Evolutionary conservation across 805 yeast genomes (phyloP).

Genomic region (Starmerella geochares): DNA sequence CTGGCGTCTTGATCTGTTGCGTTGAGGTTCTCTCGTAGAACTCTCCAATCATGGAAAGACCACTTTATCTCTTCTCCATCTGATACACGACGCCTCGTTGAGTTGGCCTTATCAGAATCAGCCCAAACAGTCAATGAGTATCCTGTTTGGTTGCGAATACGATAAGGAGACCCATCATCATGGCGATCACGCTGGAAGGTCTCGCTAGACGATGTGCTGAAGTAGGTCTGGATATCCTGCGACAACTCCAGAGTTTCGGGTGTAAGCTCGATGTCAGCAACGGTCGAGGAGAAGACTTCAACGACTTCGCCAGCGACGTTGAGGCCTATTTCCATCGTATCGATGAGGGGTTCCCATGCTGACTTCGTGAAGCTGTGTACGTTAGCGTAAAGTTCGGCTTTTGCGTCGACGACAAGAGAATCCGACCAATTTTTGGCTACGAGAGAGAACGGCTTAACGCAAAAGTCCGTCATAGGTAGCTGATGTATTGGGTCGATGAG

Average conservation of each 20-base stretch:
- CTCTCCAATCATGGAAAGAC: constrained; percentile 93
- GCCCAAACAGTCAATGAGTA: constrained; percentile 72
- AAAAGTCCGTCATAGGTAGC: constrained; percentile 73
- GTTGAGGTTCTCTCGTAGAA: constrained; percentile 66
- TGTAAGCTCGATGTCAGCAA: constrained; percentile 72
- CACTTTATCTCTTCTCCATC: constrained; percentile 54
- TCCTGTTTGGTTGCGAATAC: constrained; percentile 77
- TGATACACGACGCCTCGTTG: constrained; percentile 28
- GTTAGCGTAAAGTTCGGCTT: constrained; percentile 56
- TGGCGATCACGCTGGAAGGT: constrained; percentile 35
- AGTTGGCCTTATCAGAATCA: constrained; percentile 31
- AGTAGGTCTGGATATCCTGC: constrained; percentile 52
- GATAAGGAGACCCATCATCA: constrained; percentile 76
- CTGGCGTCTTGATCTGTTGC: constrained; percentile 52
- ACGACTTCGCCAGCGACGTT: constrained; percentile 50
- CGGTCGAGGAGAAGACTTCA: constrained; percentile 62
- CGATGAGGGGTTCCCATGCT: constrained; percentile 90
- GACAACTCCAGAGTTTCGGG: constrained; percentile 69
- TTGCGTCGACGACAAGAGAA: constrained; percentile 58
- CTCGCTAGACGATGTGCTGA: constrained; percentile 24
- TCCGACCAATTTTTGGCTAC: constrained; percentile 78
- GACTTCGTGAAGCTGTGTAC: constrained; percentile 82
- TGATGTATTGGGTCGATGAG: constrained; percentile 86
- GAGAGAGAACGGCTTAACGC: constrained; percentile 56
- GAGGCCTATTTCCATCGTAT: constrained; percentile 71